Conservation (phyloP, 208 protist species). For the Acanthamoeba lenticulata region DNA sequence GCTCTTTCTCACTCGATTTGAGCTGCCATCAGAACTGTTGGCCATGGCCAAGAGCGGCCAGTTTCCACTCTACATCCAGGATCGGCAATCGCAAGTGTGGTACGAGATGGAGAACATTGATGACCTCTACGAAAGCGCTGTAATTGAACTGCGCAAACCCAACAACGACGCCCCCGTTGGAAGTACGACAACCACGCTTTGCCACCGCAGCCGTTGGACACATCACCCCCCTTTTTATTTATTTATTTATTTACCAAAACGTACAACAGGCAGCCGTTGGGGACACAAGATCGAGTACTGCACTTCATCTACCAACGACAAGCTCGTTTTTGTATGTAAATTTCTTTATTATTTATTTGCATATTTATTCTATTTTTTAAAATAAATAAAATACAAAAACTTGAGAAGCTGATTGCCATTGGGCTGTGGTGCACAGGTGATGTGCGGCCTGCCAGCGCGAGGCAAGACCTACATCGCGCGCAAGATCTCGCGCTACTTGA, state of each 20-base stretch:
- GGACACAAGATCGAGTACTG: slow-evolving; percentile 35
- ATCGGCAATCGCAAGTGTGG: slow-evolving; percentile 10
- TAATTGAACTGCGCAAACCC: not conserved
- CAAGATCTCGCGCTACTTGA: slow-evolving; percentile 79
- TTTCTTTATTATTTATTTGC: not conserved
- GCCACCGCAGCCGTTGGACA: no score
- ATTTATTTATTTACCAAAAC: not conserved
- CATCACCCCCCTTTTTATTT: not conserved
- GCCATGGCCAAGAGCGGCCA: not conserved
- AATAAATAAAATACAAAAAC: not conserved
- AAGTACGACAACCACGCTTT: not conserved
- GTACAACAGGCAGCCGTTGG: not conserved
- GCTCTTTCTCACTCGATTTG: not conserved
- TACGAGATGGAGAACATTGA: slow-evolving; percentile 20
- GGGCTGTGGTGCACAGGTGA: not conserved
- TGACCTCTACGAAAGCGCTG: slow-evolving; percentile 34
- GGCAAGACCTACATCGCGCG: slow-evolving; percentile 84
- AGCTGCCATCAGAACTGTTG: not conserved
- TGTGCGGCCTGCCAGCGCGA: slow-evolving; percentile 82
- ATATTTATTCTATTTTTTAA: not conserved
- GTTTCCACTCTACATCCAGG: slow-evolving; percentile 38
- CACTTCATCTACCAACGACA: slow-evolving; percentile 12
- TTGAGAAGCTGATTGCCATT: not conserved
- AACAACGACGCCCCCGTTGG: not conserved
- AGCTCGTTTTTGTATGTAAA: slow-evolving; percentile 24